Evolutionary conservation across 1,284 basidiomycete species (phyloP).

Genomic region (Boletellus sp.): DNA sequence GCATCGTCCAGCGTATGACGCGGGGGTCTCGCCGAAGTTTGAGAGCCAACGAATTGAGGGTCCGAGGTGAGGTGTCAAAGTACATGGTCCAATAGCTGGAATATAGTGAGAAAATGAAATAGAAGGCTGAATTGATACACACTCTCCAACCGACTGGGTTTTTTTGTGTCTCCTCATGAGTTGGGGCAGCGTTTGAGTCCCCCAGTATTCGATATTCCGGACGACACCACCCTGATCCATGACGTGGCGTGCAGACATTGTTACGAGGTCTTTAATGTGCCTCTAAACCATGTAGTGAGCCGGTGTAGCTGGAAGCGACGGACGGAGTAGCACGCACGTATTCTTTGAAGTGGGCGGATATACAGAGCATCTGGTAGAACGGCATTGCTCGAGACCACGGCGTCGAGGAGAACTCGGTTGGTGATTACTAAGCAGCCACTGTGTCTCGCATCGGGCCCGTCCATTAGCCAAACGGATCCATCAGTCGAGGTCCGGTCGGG

Average conservation of each 20-base stretch:
- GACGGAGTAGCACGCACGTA: slow-evolving; percentile 49
- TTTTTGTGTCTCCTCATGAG: slow-evolving; percentile 70
- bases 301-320: background rate
- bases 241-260: slow-evolving; percentile 68
- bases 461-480: background rate
- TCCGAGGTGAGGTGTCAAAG: slow-evolving; percentile 80
- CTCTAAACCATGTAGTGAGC: slow-evolving; percentile 40
- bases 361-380: slow-evolving; percentile 78
- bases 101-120: slow-evolving; percentile 9
- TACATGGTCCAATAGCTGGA: slow-evolving; percentile 87
- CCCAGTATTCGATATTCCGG: slow-evolving; percentile 73
- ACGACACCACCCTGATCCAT: slow-evolving; percentile 80
- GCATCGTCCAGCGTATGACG: slow-evolving; percentile 77
- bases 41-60: slow-evolving; percentile 58
- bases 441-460: background rate
- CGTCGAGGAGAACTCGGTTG: slow-evolving; percentile 1
- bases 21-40: slow-evolving; percentile 76
- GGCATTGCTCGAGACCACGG: slow-evolving; percentile 52
- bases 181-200: slow-evolving; percentile 71
- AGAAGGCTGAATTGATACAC: slow-evolving; percentile 36
- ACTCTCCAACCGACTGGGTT: slow-evolving; percentile 73
- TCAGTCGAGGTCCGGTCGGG: background rate
- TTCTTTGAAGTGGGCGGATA: slow-evolving; percentile 67
- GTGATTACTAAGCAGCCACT: slow-evolving; percentile 1
- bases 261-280: slow-evolving; percentile 76